Conservation (phyloP, 2,329 filamentous ascomycete genomes). For the Biscogniauxia mediterranea region DNA sequence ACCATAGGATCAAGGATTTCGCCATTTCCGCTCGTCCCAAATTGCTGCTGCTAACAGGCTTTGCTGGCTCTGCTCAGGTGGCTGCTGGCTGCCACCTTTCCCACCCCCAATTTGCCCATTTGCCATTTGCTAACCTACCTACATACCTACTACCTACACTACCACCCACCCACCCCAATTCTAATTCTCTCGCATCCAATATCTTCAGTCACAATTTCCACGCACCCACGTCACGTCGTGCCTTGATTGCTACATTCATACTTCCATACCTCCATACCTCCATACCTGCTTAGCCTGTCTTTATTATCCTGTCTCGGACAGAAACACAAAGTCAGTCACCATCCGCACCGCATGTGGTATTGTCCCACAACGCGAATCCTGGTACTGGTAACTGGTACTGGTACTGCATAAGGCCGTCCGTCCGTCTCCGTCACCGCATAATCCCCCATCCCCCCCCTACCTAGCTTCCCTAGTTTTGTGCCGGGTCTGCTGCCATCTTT, state of each 20-base stretch:
- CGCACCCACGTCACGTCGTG: conserved; percentile 12
- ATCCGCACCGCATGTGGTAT: conserved; percentile 11
- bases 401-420: conserved; percentile 26
- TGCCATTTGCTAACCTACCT: too few relatives aligned
- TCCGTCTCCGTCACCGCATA: conserved; percentile 17
- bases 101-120: conserved; percentile 2
- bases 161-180: background rate
- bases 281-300: conserved; percentile 5
- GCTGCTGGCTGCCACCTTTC: too few relatives aligned
- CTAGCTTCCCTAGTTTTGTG: conserved; percentile 14
- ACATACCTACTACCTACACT: too few relatives aligned
- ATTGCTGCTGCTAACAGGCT: conserved; percentile 3
- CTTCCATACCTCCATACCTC: conserved; percentile 1
- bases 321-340: background rate
- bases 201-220: conserved; percentile 14
- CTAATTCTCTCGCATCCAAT: conserved; percentile 18
- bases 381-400: conserved; percentile 5
- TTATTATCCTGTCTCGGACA: background rate
- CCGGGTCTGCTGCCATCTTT: conserved; percentile 8
- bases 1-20: background rate
- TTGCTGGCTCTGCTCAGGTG: too few relatives aligned
- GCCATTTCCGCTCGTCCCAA: background rate
- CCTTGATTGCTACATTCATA: conserved; percentile 15
- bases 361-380: conserved; percentile 21
- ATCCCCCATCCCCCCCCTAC: conserved; percentile 8